These are phyloP conservation scores for Polytrichum commune DNA, from an alignment of 225 moss, liverwort and hornwort genomes.

Conservation along the genomic window DNA sequence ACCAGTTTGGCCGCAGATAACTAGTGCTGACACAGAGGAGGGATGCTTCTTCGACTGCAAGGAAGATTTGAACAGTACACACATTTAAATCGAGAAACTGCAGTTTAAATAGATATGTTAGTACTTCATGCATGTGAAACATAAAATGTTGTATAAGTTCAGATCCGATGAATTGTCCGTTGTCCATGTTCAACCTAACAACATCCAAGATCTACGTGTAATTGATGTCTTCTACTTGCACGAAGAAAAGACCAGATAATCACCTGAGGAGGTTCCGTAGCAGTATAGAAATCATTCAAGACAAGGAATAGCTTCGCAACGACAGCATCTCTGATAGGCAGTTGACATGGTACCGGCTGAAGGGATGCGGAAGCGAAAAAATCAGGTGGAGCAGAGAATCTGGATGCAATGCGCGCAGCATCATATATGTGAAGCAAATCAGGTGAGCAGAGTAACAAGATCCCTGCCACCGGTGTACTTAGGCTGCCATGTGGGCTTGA, in stretches of 20 bases:
- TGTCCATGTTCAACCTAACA: no score
- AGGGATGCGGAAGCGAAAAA: slow-evolving; percentile 49
- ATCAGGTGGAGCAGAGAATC: slow-evolving; percentile 58
- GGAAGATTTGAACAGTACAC: no score
- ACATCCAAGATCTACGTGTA: no score
- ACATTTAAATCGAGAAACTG: no score
- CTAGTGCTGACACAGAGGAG: slow-evolving; percentile 48
- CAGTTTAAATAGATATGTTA: no score
- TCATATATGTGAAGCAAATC: slow-evolving; percentile 88
- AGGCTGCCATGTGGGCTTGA: slow-evolving; percentile 61
- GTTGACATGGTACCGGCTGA: slow-evolving; percentile 80
- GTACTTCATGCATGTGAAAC: no score
- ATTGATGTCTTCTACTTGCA: no score
- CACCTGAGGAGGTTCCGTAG: slow-evolving; percentile 75
- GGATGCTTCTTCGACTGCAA: slow-evolving; percentile 27
- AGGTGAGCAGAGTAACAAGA: slow-evolving; percentile 76
- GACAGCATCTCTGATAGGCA: slow-evolving; percentile 62
- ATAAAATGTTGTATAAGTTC: no score
- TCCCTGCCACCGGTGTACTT: slow-evolving; percentile 65
- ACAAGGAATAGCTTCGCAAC: slow-evolving; percentile 67
- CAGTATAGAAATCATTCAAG: slow-evolving; percentile 59
- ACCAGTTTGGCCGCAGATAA: slow-evolving; percentile 61
- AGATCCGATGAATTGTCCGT: no score
- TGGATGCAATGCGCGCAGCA: slow-evolving; percentile 60
- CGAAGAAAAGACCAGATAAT: slow-evolving; percentile 12